Evolutionary conservation across 2,329 filamentous ascomycete genomes (phyloP), one percentile per base, ranked within the genome.

Genomic region (Verticillium dahliae): DNA sequence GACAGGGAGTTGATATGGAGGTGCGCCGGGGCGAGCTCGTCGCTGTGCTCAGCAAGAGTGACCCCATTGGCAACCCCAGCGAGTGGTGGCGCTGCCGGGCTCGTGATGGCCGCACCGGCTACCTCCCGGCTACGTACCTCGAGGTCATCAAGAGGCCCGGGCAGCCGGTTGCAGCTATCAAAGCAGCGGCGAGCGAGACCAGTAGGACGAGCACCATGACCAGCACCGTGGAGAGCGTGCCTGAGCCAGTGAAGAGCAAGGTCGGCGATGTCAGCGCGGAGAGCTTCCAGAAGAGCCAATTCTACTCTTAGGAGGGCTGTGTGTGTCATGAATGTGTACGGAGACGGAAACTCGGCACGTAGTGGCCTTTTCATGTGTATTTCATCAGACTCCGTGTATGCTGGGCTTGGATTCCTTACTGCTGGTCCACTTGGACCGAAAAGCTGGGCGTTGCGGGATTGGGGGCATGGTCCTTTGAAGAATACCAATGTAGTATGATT

Each of bases 71-170:
- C 54, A 92, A 95, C 69, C 86, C 92, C 4, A 95, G 90, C 59
- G 94, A 99, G 72, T 99, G 95, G 95, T 99, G 95, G 95, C 87
- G 90, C 67, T 99, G 96, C 76, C 85, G 95, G 61, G 90, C 94
- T 14, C 85, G 95, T 63, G 92, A 98, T 72, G 93, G 92, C 56
- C 85, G 92, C 33, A 88, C 97, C 69, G 95, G 95, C 7, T 99
- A 98, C 72, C 82, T 99, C 6, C 95, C 96, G 2, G 87, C 89
- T 1, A 93, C 92, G 1, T 99, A 97, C 71, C 83, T 99, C 34
- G 92, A 97, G 75, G 84, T 95, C 57, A 79, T 86, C 33, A 80
- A 81, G 69, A 78, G 82, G 58, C 81, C 85, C 0, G 79, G 78
- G 27, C 77, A 79, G 34, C 74, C 78, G 6, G 71, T 82, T 11